Conservation (phyloP, 2,329 filamentous ascomycete genomes). For the Aureobasidium sp. region DNA sequence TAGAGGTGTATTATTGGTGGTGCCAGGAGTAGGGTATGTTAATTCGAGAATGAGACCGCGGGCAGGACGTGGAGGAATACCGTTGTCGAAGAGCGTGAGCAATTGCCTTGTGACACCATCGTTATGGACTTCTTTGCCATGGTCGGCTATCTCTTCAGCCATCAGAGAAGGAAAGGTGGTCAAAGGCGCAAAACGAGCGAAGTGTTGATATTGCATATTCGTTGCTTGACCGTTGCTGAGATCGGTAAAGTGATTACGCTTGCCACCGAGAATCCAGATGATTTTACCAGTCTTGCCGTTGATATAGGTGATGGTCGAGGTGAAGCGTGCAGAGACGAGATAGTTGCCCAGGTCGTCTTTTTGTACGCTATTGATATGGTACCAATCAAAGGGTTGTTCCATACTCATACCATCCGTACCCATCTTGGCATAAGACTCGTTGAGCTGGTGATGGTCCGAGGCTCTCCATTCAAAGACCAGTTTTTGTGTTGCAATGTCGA, state of each 20-base stretch:
- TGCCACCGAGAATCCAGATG: slow-evolving; percentile 52
- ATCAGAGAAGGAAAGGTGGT: slow-evolving; percentile 43
- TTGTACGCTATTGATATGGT: slow-evolving; percentile 61
- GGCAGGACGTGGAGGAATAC: slow-evolving; percentile 9
- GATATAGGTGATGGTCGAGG: slow-evolving; percentile 52
- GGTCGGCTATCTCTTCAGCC: slow-evolving; percentile 19
- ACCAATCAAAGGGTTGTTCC: slow-evolving; percentile 43
- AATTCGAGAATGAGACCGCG: slow-evolving; percentile 15
- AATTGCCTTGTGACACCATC: slow-evolving; percentile 39
- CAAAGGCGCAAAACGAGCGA: slow-evolving; percentile 43
- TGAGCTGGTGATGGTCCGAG: slow-evolving; percentile 41
- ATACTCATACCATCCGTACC: background rate
- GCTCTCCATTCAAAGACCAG: slow-evolving; percentile 51
- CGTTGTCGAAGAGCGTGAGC: slow-evolving; percentile 61
- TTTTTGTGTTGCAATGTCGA: slow-evolving; percentile 45
- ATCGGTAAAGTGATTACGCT: slow-evolving; percentile 27
- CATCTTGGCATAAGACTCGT: slow-evolving; percentile 12
- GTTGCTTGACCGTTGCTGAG: slow-evolving; percentile 27
- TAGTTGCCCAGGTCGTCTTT: slow-evolving; percentile 58
- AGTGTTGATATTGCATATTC: slow-evolving; percentile 29
- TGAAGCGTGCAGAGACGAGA: slow-evolving; percentile 57
- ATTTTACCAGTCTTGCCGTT: slow-evolving; percentile 50
- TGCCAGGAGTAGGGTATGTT: slow-evolving; percentile 4
- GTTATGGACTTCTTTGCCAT: slow-evolving; percentile 19
- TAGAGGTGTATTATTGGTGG: slow-evolving; percentile 20